Evolutionary conservation across 257 asterid species (phyloP).

Genomic region (Gentiana dahurica): DNA sequence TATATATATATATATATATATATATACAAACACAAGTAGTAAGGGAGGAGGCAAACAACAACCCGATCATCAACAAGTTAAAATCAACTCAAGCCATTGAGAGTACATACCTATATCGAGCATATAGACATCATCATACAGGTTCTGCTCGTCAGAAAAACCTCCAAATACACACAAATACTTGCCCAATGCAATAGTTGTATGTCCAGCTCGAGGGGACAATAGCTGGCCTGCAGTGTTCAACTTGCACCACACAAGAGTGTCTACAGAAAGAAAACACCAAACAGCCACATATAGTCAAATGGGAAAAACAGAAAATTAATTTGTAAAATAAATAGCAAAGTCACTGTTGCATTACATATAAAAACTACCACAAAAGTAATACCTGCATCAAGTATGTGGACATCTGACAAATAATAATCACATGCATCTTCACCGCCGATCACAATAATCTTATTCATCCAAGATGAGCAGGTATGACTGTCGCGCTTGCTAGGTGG

Average conservation of each 20-base stretch:
- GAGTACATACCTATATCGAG: slow-evolving; percentile 76
- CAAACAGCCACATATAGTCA: slow-evolving; percentile 9
- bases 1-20: no score
- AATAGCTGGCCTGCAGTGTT: slow-evolving; percentile 76
- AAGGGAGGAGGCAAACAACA: no score
- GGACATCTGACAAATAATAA: slow-evolving; percentile 85
- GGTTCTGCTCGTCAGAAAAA: slow-evolving; percentile 79
- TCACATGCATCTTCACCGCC: slow-evolving; percentile 89
- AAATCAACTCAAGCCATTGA: no score
- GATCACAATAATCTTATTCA: slow-evolving; percentile 74
- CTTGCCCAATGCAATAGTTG: slow-evolving; percentile 71
- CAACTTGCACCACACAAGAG: slow-evolving; percentile 87
- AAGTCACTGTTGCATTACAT: neutral
- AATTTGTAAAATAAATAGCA: neutral
- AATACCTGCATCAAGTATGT: slow-evolving; percentile 93
- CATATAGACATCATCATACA: slow-evolving; percentile 74
- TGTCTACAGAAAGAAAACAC: slow-evolving; percentile 36
- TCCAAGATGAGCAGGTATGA: slow-evolving; percentile 95
- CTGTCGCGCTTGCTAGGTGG: slow-evolving; percentile 95
- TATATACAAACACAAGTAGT: no score
- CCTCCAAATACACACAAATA: slow-evolving; percentile 89
- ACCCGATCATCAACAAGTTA: no score
- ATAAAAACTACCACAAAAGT: neutral
- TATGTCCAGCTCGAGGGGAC: slow-evolving; percentile 98
- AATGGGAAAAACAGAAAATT: slow-evolving; percentile 1